Base-by-base conservation (phyloP, 2,329 filamentous ascomycete species). In the Cytospora chrysosperma region DNA sequence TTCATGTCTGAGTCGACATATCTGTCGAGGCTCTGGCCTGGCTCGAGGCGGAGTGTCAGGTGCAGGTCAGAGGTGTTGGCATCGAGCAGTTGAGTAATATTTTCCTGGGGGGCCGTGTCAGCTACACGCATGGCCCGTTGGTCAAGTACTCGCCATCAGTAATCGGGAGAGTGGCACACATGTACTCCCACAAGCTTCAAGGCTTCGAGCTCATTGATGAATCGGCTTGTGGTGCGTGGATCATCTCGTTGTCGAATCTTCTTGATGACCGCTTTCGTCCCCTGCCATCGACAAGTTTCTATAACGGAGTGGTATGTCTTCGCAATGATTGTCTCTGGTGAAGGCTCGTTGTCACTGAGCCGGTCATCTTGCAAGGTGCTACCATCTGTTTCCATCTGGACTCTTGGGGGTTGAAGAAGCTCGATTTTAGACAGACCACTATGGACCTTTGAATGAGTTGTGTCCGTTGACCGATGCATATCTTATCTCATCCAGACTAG, bases 231-330 rank as follows among this genome's bases (percentile, higher is more conserved):
- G 12, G 58, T 60, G 27, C 58, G 50, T 19, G 50, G 15, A 19
- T 60, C 50, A 32, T 53, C 17, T 43, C 51, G 34, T 8, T 54
- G 40, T 13, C 50, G 50, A 34, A 13, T 54, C n/a, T 5, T 60
- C 27, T 60, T 60, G 8, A 54, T 54, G 32, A 54, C 26, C 24
- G 50, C 58, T 3, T 53, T 21, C 1, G 6, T n/a, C n/a, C 34
- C 58, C 15, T 54, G 15, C 12, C 52, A 26, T 1, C 47, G 50
- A 8, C 26, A n/a, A 12, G 40, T 50, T 37, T 40, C 34, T 53
- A 60, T 60, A 12, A 10, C 51, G 28, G 58, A 60, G 58, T 60
- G 58, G 26, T 54, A n/a, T 2, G 58, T 60, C 58, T 53, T 32
- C 8, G 34, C 19, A 4, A 60, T 26, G n/a, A 54, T 34, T 1